Conservation (phyloP, 2,329 filamentous ascomycete genomes). For the Sclerotinia trifoliorum region DNA sequence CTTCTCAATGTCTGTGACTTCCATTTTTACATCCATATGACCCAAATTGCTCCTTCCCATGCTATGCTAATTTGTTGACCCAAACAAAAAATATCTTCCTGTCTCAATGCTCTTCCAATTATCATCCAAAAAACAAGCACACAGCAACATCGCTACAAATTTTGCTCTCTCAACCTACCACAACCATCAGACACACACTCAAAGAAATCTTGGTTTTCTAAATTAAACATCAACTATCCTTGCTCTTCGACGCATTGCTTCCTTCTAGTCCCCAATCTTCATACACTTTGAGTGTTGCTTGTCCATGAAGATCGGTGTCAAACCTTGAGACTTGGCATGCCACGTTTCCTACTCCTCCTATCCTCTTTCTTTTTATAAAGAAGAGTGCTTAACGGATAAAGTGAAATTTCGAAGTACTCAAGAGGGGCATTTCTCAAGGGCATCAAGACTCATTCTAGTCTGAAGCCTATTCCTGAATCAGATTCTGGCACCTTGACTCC, state of each 20-base stretch:
- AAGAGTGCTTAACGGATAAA: not conserved
- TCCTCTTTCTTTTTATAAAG: not conserved
- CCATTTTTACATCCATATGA: not conserved
- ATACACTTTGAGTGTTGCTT: not conserved
- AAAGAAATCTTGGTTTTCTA: constrained; percentile 18
- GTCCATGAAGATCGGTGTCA: constrained; percentile 3
- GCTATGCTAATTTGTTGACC: not conserved
- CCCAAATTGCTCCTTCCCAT: not conserved
- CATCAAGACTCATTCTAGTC: not conserved
- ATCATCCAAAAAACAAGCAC: constrained; percentile 15
- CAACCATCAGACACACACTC: not conserved
- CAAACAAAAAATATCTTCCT: not conserved
- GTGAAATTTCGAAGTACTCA: not conserved
- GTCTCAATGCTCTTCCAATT: not conserved
- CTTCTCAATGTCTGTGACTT: not conserved
- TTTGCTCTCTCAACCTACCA: constrained; percentile 22
- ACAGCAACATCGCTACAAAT: constrained; percentile 24
- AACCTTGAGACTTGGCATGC: constrained; percentile 5
- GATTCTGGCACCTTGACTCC: not conserved
- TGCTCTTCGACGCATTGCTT: not conserved
- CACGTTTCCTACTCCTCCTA: not conserved
- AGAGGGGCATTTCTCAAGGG: constrained; percentile 3
- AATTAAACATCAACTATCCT: constrained; percentile 1
- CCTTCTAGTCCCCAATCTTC: not conserved
- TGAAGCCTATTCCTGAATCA: not conserved